Evolutionary conservation across 2,329 filamentous ascomycete species (phyloP).

Genomic region (Phaeosphaeria sp.): DNA sequence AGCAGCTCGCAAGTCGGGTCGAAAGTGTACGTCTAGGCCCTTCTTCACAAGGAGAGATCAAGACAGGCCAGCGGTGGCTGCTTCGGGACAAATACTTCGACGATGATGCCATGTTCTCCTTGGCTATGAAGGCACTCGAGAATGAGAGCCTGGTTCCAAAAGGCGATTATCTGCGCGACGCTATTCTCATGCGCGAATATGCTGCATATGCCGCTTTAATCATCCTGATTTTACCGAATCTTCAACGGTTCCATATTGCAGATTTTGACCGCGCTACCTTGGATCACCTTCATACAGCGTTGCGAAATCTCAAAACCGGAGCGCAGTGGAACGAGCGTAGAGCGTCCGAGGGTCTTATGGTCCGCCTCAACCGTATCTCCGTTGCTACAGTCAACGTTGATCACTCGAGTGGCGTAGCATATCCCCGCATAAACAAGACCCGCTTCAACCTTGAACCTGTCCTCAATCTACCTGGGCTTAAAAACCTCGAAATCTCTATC

Average conservation of each 20-base stretch:
- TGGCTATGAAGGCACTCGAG: constrained; percentile 16
- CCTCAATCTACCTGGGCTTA: constrained; percentile 20
- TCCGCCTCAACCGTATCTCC: constrained; percentile 23
- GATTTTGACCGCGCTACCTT: constrained; percentile 27
- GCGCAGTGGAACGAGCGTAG: constrained; percentile 8
- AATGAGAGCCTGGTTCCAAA: constrained; percentile 21
- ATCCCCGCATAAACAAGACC: constrained; percentile 2
- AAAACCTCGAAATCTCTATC: constrained; percentile 22
- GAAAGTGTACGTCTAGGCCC: constrained; percentile 29
- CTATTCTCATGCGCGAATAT: constrained; percentile 26
- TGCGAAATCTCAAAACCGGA: constrained; percentile 21
- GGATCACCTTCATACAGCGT: constrained; percentile 21
- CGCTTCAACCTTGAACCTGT: constrained; percentile 16
- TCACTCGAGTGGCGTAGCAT: constrained; percentile 15
- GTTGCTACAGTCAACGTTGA: constrained; percentile 29
- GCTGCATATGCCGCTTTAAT: constrained; percentile 33
- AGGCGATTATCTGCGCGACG: constrained; percentile 24
- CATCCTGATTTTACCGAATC: constrained; percentile 24
- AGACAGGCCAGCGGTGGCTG: constrained; percentile 25
- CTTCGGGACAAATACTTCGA: constrained; percentile 19
- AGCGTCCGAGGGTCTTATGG: constrained; percentile 15
- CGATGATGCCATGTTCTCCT: constrained; percentile 15
- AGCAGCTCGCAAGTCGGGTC: constrained; percentile 23
- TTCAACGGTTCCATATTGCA: constrained; percentile 24
- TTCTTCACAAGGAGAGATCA: constrained; percentile 13